Conservation (phyloP, 331 rosid genomes). For the Quercus phellos region DNA sequence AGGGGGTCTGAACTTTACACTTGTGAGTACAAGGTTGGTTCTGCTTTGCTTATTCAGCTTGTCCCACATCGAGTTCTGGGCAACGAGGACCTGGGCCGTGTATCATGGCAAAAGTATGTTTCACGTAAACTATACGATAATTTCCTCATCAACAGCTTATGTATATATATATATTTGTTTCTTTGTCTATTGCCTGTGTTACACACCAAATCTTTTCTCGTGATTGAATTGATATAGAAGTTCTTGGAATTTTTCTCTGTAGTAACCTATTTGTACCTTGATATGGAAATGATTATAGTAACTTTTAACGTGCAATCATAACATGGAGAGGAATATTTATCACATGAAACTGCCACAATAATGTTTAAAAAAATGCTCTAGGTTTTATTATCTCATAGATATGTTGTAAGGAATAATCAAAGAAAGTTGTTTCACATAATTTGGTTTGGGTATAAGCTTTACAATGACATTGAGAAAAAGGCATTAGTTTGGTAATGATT, state of each 20-base stretch:
- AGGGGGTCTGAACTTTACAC: slow-evolving; percentile 12
- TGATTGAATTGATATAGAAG: not conserved
- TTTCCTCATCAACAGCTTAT: not conserved
- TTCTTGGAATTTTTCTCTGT: not conserved
- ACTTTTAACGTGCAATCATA: slow-evolving; percentile 13
- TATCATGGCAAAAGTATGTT: slow-evolving; percentile 3
- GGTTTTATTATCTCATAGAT: not conserved
- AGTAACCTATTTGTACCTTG: not conserved
- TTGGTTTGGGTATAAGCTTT: not conserved
- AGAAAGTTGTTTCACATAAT: not conserved
- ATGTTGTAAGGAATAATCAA: not conserved
- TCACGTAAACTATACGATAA: slow-evolving; percentile 4
- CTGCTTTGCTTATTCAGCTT: not conserved
- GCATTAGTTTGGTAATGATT: not conserved
- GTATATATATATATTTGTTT: no score
- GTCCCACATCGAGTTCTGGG: slow-evolving; percentile 13
- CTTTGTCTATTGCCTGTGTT: no score
- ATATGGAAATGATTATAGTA: not conserved
- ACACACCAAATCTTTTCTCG: not conserved
- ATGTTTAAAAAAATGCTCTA: no score
- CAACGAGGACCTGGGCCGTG: slow-evolving; percentile 14
- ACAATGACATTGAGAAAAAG: not conserved
- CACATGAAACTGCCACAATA: no score
- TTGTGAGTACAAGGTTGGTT: slow-evolving; percentile 5
- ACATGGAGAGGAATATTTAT: not conserved